Percentiles rank a stretch among this genome's conserved stretches.
Conservation (phyloP, 768 basidiomycete species). For the Tulasnella sp. region DNA sequence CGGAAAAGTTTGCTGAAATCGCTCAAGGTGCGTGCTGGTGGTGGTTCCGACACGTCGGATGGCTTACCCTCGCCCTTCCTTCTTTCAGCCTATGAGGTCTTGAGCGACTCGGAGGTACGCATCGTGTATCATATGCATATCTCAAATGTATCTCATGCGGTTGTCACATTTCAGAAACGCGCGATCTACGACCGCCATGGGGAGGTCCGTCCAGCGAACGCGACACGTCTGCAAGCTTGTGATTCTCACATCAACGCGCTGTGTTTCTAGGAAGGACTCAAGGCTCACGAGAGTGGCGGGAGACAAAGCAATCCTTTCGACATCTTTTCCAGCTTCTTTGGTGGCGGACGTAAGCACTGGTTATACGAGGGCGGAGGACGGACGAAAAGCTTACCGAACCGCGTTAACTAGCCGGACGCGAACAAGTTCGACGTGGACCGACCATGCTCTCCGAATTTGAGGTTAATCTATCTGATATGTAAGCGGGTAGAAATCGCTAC, state of each 20-base stretch:
- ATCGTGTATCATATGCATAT: neutral
- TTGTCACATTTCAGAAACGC: conserved; percentile 52
- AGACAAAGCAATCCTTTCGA: conserved; percentile 92
- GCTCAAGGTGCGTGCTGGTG: conserved; percentile 53
- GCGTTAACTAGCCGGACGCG: conserved; percentile 35
- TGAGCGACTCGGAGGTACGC: conserved; percentile 71
- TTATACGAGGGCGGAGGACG: neutral
- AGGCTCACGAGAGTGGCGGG: conserved; percentile 63
- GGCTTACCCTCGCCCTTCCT: neutral
- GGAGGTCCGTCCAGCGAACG: conserved; percentile 38
- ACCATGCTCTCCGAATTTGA: conserved; percentile 74
- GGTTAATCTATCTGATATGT: conserved; percentile 78
- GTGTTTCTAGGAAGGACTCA: conserved; percentile 63
- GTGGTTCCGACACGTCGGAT: neutral
- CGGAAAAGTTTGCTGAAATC: conserved; percentile 82
- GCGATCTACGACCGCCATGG: conserved; percentile 91
- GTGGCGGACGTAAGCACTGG: conserved; percentile 51
- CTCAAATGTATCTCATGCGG: neutral
- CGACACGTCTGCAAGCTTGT: neutral
- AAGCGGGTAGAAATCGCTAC: conserved; percentile 20
- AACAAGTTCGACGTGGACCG: conserved; percentile 63
- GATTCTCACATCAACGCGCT: neutral
- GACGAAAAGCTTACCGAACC: neutral
- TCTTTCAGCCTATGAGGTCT: conserved; percentile 72
- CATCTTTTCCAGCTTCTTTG: conserved; percentile 88